Percentiles rank a stretch among this genome's conserved stretches.
Conservation (phyloP, 345 rosid genomes). For the Clarkia xantiana region DNA sequence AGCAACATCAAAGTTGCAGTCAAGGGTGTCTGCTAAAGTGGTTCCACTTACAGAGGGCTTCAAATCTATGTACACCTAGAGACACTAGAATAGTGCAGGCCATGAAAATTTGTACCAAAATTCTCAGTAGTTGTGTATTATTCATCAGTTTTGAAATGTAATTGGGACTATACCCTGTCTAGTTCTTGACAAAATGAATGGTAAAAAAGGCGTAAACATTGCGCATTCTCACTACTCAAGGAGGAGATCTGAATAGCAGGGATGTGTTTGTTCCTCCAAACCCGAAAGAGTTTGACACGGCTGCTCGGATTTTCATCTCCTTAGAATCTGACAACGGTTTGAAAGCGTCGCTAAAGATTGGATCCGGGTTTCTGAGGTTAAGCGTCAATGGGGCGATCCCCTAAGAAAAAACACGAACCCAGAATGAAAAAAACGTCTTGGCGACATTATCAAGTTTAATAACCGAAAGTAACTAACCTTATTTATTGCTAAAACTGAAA, state of each 20-base stretch:
- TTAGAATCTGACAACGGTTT: slow-evolving; percentile 54
- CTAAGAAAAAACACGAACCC: slow-evolving; percentile 13
- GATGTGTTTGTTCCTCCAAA: slow-evolving; percentile 93
- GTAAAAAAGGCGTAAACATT: too few species aligned
- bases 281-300: slow-evolving; percentile 81
- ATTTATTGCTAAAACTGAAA: slow-evolving; percentile 55
- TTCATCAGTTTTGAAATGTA: too few species aligned
- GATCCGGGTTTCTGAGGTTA: slow-evolving; percentile 63
- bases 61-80: slow-evolving; percentile 43
- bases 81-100: neutral
- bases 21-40: slow-evolving; percentile 74
- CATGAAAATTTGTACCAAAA: neutral
- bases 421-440: slow-evolving; percentile 4
- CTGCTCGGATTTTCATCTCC: slow-evolving; percentile 50
- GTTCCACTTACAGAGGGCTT: slow-evolving; percentile 85
- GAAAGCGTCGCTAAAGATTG: slow-evolving; percentile 42
- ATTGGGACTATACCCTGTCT: too few species aligned
- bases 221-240: neutral
- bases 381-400: slow-evolving; percentile 83
- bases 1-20: slow-evolving; percentile 62
- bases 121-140: neutral
- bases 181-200: too few species aligned
- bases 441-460: neutral
- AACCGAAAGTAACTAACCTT: slow-evolving; percentile 25
- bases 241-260: slow-evolving; percentile 36